Percentiles rank a stretch among this genome's conserved stretches.
These are phyloP conservation scores for Tolypocladium capitatum DNA, from an alignment of 2,329 filamentous ascomycete species.

Conservation along the genomic window DNA sequence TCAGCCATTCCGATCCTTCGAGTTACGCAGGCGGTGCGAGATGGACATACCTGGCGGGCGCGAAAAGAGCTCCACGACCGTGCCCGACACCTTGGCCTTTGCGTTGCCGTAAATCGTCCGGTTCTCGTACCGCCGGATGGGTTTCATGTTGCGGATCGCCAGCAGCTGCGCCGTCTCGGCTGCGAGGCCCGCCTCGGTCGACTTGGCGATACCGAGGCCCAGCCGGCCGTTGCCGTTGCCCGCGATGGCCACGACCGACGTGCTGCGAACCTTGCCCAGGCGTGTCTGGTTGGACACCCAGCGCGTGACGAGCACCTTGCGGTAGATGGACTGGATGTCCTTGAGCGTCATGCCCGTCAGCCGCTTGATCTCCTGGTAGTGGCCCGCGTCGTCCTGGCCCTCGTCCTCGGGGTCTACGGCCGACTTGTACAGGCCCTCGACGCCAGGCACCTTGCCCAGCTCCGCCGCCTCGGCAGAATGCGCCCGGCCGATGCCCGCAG, in stretches of 20 bases:
- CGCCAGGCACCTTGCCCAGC: slow-evolving; percentile 39
- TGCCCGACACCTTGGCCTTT: slow-evolving; percentile 74
- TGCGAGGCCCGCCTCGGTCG: slow-evolving; percentile 57
- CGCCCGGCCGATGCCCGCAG: slow-evolving; percentile 18
- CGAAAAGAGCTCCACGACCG: slow-evolving; percentile 65
- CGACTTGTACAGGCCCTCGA: slow-evolving; percentile 36
- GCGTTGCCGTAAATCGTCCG: slow-evolving; percentile 84
- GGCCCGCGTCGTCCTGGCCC: slow-evolving; percentile 35
- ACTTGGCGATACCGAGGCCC: slow-evolving; percentile 84
- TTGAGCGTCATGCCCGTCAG: slow-evolving; percentile 39
- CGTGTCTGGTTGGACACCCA: slow-evolving; percentile 84
- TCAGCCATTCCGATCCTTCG: neutral
- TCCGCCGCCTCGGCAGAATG: slow-evolving; percentile 33
- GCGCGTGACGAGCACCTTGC: slow-evolving; percentile 63
- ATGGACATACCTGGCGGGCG: slow-evolving; percentile 77
- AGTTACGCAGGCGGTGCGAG: neutral
- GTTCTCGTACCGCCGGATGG: slow-evolving; percentile 82
- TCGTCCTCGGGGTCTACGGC: slow-evolving; percentile 35
- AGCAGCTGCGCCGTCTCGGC: slow-evolving; percentile 59
- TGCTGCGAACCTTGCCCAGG: slow-evolving; percentile 77
- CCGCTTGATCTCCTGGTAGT: slow-evolving; percentile 38
- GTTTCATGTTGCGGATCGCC: slow-evolving; percentile 84
- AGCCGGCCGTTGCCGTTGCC: slow-evolving; percentile 79
- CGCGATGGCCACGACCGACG: slow-evolving; percentile 66
- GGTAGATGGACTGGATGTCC: slow-evolving; percentile 41